A percentile compares a stretch with the other conserved stretches of the same genome.
These are phyloP conservation scores for Eucalyptus camaldulensis DNA, from an alignment of 345 rosid species.

Conservation along the genomic window DNA sequence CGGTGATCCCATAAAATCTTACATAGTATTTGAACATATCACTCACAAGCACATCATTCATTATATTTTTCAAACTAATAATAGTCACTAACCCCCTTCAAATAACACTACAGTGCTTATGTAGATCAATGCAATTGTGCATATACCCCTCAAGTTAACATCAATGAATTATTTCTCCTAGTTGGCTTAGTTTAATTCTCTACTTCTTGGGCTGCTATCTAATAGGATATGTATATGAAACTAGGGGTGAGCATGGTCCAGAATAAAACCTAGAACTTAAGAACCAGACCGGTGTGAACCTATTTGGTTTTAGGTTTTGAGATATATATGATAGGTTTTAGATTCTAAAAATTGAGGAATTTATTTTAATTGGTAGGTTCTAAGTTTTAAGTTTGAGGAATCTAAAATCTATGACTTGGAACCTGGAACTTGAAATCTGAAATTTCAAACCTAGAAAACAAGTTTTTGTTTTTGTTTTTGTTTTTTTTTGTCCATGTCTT, in stretches of 20 bases:
- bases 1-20: fast-evolving
- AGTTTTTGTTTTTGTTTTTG: background rate
- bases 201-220: background rate
- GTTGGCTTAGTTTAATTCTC: background rate
- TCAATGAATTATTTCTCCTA: background rate
- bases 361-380: no score
- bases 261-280: background rate
- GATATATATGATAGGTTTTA: no score
- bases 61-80: background rate
- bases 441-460: background rate
- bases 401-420: no score
- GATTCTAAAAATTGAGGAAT: no score
- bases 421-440: background rate
- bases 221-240: background rate
- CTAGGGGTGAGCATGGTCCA: background rate
- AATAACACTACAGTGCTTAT: background rate
- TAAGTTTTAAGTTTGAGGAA: background rate
- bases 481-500: background rate
- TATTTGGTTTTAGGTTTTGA: no score
- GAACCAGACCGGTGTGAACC: fast-evolving
- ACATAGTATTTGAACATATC: background rate
- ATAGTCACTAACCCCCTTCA: background rate
- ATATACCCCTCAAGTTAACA: background rate
- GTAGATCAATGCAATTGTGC: background rate
- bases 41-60: background rate